Conservation (phyloP, 208 protist genomes). For the Trypanosoma mega region DNA sequence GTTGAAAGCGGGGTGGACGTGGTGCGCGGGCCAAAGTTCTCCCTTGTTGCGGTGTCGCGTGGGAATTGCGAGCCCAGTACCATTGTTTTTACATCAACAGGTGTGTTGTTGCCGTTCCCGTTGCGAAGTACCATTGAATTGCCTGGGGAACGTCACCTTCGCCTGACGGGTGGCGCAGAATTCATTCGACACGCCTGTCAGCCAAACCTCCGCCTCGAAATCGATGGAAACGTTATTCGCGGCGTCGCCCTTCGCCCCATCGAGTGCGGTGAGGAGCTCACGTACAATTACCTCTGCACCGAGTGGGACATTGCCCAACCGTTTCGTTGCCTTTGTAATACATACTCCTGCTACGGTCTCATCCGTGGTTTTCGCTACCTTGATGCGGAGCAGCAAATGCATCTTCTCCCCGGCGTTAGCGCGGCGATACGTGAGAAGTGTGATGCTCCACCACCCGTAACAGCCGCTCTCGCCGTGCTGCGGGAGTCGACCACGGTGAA, state of each 20-base stretch:
- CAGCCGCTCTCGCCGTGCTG: constrained; percentile 34
- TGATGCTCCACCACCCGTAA: constrained; percentile 32
- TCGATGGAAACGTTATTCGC: constrained; percentile 57
- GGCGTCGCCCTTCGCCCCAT: constrained; percentile 76
- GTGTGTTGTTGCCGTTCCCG: constrained; percentile 71
- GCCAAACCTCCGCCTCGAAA: constrained; percentile 80
- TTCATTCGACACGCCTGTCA: constrained; percentile 84
- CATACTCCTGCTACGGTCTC: constrained; percentile 76
- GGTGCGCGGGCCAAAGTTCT: constrained; percentile 30
- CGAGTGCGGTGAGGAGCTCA: constrained; percentile 65
- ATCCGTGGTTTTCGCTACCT: constrained; percentile 83
- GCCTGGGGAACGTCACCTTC: constrained; percentile 64
- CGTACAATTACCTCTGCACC: constrained; percentile 87
- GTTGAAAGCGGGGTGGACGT: constrained; percentile 55
- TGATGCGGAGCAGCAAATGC: constrained; percentile 63
- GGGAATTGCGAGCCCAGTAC: constrained; percentile 36
- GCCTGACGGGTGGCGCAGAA: constrained; percentile 72
- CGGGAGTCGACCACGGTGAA: constrained; percentile 29
- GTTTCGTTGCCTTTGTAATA: constrained; percentile 79
- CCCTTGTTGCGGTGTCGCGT: constrained; percentile 43
- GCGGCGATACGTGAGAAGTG: constrained; percentile 73
- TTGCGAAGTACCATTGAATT: constrained; percentile 79
- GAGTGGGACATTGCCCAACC: constrained; percentile 84
- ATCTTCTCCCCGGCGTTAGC: constrained; percentile 62
- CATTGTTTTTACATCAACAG: constrained; percentile 68